phyloP scores from a whole-genome alignment of 2,329 filamentous ascomycete genomes.

The Beauveria rudraprayagi region DNA sequence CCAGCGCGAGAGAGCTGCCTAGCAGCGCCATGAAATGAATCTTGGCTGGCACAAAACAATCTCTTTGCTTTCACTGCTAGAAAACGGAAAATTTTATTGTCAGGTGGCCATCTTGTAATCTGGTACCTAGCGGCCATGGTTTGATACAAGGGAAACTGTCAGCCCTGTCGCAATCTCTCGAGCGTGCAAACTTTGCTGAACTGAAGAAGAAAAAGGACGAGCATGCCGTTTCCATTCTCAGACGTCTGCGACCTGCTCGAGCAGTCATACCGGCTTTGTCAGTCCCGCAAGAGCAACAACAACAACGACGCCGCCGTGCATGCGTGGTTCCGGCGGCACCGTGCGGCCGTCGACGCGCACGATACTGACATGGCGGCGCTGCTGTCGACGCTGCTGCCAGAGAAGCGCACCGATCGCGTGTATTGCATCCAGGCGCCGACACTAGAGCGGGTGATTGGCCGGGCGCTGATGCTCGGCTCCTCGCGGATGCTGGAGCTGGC shows the following conservation, averaged over 20 bases:
- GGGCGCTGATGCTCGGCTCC: slow-evolving; percentile 56
- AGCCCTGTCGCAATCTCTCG: background rate
- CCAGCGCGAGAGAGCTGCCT: background rate
- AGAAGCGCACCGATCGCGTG: slow-evolving; percentile 68
- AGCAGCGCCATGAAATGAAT: background rate
- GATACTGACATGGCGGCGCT: slow-evolving; percentile 54
- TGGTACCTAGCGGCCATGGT: background rate
- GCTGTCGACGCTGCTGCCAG: slow-evolving; percentile 68
- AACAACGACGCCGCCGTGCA: slow-evolving; percentile 27
- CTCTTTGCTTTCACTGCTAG: background rate
- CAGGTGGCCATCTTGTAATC: background rate
- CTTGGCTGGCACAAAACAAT: background rate
- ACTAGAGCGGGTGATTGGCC: slow-evolving; percentile 59
- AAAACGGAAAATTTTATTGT: background rate
- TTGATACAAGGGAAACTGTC: background rate
- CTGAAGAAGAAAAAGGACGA: too few species aligned
- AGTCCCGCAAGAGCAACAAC: slow-evolving; percentile 23
- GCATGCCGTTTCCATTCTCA: slow-evolving; percentile 53
- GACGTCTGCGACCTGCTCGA: slow-evolving; percentile 68
- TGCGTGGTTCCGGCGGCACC: slow-evolving; percentile 64
- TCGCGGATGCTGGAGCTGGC: slow-evolving; percentile 54
- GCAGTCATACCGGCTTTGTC: slow-evolving; percentile 44
- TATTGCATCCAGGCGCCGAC: slow-evolving; percentile 58
- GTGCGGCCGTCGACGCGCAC: slow-evolving; percentile 45
- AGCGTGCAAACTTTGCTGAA: too few species aligned